Conservation (phyloP, 176 grass and related monocot genomes). For the Lolium rigidum region DNA sequence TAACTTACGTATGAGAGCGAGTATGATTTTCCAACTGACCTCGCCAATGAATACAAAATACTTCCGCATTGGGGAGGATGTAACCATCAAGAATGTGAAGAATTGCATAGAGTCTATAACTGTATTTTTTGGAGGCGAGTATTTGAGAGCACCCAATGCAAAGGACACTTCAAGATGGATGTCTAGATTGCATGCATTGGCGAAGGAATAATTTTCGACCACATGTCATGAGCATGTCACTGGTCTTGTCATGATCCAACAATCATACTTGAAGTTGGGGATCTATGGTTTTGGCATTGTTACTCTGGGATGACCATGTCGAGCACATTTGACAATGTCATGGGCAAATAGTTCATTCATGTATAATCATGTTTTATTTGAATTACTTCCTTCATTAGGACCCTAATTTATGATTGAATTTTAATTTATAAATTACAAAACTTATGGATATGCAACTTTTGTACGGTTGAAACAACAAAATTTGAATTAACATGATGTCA, state of each 20-base stretch:
- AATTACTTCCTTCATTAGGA: neutral
- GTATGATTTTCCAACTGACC: neutral
- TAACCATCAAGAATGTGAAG: neutral
- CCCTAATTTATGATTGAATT: neutral
- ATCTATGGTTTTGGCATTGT: too few relatives aligned
- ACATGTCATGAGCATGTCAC: too few relatives aligned
- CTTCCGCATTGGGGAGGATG: neutral
- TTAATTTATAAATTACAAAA: neutral
- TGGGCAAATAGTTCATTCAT: neutral
- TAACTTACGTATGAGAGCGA: too few relatives aligned
- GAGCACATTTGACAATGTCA: neutral
- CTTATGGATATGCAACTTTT: neutral
- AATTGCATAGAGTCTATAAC: neutral
- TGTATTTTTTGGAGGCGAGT: neutral
- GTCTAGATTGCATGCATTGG: neutral
- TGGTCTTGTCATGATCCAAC: too few relatives aligned
- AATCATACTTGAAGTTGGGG: too few relatives aligned
- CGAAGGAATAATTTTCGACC: neutral
- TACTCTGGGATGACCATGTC: neutral
- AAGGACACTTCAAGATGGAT: neutral
- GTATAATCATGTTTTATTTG: neutral
- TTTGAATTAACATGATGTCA: neutral
- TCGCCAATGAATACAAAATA: too few relatives aligned
- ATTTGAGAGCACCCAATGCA: neutral
- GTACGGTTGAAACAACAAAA: neutral